A percentile compares a stretch with the other conserved stretches of the same genome.
These are phyloP conservation scores for Candida schatavii DNA, from an alignment of 805 yeast genomes.

Conservation along the genomic window DNA sequence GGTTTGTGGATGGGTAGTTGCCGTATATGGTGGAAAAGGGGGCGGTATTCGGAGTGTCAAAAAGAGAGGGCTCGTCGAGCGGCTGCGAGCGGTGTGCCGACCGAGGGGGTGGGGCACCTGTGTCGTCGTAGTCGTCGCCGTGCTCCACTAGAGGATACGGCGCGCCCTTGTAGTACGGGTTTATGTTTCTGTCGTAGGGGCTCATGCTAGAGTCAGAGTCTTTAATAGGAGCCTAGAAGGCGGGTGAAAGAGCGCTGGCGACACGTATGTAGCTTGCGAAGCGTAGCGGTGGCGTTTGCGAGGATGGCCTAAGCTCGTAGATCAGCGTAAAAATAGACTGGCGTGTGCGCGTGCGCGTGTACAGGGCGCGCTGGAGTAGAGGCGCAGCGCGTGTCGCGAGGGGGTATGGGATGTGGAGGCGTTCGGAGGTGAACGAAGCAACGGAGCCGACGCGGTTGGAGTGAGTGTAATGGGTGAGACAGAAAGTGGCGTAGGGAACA, in stretches of 20 bases:
- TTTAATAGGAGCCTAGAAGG: too few relatives aligned
- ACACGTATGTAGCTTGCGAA: too few relatives aligned
- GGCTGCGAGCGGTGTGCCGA: not conserved
- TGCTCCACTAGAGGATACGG: not conserved
- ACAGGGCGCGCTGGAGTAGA: too few relatives aligned
- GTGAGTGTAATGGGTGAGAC: not conserved
- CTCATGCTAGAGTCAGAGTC: not conserved
- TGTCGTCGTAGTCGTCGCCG: not conserved
- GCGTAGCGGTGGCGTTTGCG: too few relatives aligned
- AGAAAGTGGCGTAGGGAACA: not conserved
- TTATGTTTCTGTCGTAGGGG: not conserved
- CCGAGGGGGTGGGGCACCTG: too few relatives aligned
- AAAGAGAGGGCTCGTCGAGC: not conserved
- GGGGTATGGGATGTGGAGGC: too few relatives aligned
- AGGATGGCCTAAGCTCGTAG: too few relatives aligned
- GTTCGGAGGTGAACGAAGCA: too few relatives aligned
- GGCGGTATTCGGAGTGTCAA: not conserved
- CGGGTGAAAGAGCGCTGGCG: too few relatives aligned
- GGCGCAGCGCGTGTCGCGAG: too few relatives aligned
- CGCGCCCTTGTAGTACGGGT: slow-evolving; percentile 1
- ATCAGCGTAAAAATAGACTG: too few relatives aligned
- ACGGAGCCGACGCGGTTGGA: not conserved
- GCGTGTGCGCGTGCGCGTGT: too few relatives aligned
- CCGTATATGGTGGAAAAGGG: slow-evolving; percentile 1
- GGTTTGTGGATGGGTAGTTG: not conserved